A percentile compares a stretch with the other conserved stretches of the same genome.
Evolutionary conservation across 768 basidiomycete genomes (phyloP).

Genomic region (Rhizopogon vinicolor): DNA sequence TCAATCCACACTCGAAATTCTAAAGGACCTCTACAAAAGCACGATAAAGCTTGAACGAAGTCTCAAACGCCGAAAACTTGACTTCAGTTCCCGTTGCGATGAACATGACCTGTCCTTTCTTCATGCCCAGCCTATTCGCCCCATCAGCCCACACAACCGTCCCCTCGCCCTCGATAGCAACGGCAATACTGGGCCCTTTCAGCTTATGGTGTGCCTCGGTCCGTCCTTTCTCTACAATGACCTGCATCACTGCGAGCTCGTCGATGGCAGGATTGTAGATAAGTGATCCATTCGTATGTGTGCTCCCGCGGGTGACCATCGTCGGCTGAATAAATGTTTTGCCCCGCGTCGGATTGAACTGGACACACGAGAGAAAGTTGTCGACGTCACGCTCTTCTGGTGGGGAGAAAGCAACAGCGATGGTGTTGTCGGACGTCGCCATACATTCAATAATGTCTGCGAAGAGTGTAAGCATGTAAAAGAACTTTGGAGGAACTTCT

Average conservation of each 20-base stretch:
- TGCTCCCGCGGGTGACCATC: conserved; percentile 33
- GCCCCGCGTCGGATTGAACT: conserved; percentile 64
- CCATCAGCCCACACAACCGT: conserved; percentile 39
- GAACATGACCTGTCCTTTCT: conserved; percentile 71
- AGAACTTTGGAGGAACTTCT: conserved; percentile 11
- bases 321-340: conserved; percentile 55
- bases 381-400: conserved; percentile 80
- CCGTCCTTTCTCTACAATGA: conserved; percentile 38
- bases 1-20: too few species aligned
- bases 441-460: conserved; percentile 61
- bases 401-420: conserved; percentile 43
- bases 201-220: conserved; percentile 54
- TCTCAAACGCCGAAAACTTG: conserved; percentile 31
- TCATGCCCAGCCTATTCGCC: conserved; percentile 20
- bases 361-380: conserved; percentile 77
- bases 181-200: conserved; percentile 74
- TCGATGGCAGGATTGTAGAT: conserved; percentile 88
- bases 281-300: conserved; percentile 23
- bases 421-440: conserved; percentile 55
- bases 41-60: conserved; percentile 3
- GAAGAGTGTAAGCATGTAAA: too few species aligned
- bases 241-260: conserved; percentile 80
- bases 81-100: conserved; percentile 63
- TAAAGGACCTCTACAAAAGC: conserved; percentile 5
- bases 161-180: conserved; percentile 67